Conservation (phyloP, 1,284 basidiomycete species). For the Anthracocystis panici-leucophaei region DNA sequence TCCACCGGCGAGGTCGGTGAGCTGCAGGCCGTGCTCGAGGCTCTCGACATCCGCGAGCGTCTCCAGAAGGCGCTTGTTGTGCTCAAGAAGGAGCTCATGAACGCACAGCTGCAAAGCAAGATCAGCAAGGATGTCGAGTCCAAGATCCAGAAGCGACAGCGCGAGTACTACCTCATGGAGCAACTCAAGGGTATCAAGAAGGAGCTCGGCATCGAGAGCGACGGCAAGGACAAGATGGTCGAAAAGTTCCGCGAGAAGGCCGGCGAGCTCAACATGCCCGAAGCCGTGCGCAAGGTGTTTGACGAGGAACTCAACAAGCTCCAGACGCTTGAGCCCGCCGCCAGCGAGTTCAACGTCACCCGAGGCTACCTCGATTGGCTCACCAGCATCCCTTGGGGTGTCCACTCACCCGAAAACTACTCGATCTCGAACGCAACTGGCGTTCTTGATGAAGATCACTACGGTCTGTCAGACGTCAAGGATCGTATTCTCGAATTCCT, state of each 20-base stretch:
- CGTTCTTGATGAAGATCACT: conserved; percentile 95
- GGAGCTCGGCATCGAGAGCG: conserved; percentile 95
- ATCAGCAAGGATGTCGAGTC: conserved; percentile 92
- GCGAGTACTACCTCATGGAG: conserved; percentile 98
- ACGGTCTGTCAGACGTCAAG: conserved; percentile 93
- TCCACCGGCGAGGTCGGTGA: conserved; percentile 90
- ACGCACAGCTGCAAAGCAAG: conserved; percentile 94
- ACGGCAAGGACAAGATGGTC: conserved; percentile 96
- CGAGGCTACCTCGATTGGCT: conserved; percentile 69
- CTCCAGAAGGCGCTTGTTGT: conserved; percentile 90
- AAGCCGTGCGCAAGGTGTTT: conserved; percentile 90
- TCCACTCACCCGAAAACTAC: conserved; percentile 93
- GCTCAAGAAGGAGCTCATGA: conserved; percentile 97
- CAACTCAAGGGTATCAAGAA: conserved; percentile 99
- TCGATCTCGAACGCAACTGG: conserved; percentile 84
- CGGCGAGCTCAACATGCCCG: conserved; percentile 88
- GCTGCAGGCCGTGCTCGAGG: conserved; percentile 92
- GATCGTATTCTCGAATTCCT: conserved; percentile 97
- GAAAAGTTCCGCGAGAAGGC: conserved; percentile 96
- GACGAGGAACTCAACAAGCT: conserved; percentile 96
- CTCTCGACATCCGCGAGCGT: conserved; percentile 86
- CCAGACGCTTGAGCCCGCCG: conserved; percentile 85
- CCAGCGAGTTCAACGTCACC: conserved; percentile 88
- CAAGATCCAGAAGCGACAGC: conserved; percentile 96
- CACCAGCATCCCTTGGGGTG: conserved; percentile 95